These are phyloP conservation scores for Aspergillus carbonarius DNA, from an alignment of 2,329 filamentous ascomycete species.

Conservation along the genomic window DNA sequence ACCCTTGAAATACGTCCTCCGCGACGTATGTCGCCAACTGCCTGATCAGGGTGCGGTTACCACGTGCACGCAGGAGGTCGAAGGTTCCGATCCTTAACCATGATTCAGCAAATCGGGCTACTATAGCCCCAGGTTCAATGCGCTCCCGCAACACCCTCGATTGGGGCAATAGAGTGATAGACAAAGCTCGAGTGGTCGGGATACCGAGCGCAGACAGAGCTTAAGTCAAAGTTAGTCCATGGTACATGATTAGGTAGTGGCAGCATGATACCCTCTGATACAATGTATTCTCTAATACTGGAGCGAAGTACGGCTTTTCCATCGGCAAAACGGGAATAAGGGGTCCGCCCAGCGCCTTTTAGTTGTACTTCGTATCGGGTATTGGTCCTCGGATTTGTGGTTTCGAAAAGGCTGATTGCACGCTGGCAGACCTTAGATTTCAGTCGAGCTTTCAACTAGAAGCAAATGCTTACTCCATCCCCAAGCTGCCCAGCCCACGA, in stretches of 20 bases:
- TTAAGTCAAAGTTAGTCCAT: slow-evolving; percentile 17
- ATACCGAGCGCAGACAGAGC: slow-evolving; percentile 78
- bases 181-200: slow-evolving; percentile 81
- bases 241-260: neutral
- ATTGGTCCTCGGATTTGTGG: slow-evolving; percentile 70
- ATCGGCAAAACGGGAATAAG: slow-evolving; percentile 94
- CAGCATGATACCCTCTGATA: slow-evolving; percentile 66
- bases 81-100: slow-evolving; percentile 97
- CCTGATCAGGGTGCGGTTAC: slow-evolving; percentile 72
- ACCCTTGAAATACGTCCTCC: slow-evolving; percentile 83
- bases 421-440: slow-evolving; percentile 43
- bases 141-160: slow-evolving; percentile 73
- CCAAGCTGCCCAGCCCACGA: slow-evolving; percentile 95
- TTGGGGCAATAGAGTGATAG: slow-evolving; percentile 73
- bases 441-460: neutral
- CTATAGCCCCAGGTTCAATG: slow-evolving; percentile 86
- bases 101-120: slow-evolving; percentile 82
- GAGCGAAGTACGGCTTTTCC: slow-evolving; percentile 90
- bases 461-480: slow-evolving; percentile 61
- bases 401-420: slow-evolving; percentile 91
- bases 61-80: slow-evolving; percentile 80
- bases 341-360: slow-evolving; percentile 89
- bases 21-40: slow-evolving; percentile 78
- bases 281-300: slow-evolving; percentile 90
- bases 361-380: slow-evolving; percentile 85